These are phyloP conservation scores for Fistulinella prunicolor DNA, from an alignment of 768 basidiomycete species.

Conservation along the genomic window DNA sequence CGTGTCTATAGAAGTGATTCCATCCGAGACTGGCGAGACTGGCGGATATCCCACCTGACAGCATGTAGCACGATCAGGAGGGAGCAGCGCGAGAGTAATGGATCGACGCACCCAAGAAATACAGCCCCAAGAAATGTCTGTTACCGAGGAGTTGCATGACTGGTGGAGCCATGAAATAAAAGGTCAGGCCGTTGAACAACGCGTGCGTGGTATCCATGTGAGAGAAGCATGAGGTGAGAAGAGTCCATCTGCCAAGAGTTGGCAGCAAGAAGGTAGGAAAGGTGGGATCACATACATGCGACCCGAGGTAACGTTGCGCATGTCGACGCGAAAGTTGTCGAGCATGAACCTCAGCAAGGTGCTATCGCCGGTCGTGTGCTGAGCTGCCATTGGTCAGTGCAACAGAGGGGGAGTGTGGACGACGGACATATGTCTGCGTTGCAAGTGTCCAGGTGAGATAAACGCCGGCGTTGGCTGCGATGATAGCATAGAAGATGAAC, in stretches of 20 bases:
- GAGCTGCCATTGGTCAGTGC: slow-evolving; percentile 1
- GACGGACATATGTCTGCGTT: slow-evolving; percentile 30
- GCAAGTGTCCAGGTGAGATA: slow-evolving; percentile 57
- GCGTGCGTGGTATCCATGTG: slow-evolving; percentile 61
- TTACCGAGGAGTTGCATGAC: slow-evolving; percentile 65
- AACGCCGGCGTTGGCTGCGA: slow-evolving; percentile 60
- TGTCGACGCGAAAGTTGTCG: slow-evolving; percentile 61
- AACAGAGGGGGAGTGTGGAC: slow-evolving; percentile 18
- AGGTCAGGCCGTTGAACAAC: slow-evolving; percentile 74
- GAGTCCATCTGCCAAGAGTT: slow-evolving; percentile 62
- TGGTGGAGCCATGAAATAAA: slow-evolving; percentile 70
- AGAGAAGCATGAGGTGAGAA: slow-evolving; percentile 69
- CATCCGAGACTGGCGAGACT: slow-evolving; percentile 49
- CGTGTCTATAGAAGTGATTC: slow-evolving; percentile 35
- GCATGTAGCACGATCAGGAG: slow-evolving; percentile 2
- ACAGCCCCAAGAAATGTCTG: slow-evolving; percentile 65
- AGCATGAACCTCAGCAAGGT: slow-evolving; percentile 47
- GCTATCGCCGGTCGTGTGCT: slow-evolving; percentile 40
- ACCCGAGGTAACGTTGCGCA: slow-evolving; percentile 59
- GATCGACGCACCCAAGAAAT: slow-evolving; percentile 57
- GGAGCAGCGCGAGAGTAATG: not conserved
- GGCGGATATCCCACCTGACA: slow-evolving; percentile 60
- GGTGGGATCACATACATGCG: slow-evolving; percentile 48
- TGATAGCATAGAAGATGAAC: slow-evolving; percentile 58
- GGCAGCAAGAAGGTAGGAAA: not conserved